Base-by-base conservation (phyloP, 2,329 filamentous ascomycete genomes). In the Aspergillus bombycis region DNA sequence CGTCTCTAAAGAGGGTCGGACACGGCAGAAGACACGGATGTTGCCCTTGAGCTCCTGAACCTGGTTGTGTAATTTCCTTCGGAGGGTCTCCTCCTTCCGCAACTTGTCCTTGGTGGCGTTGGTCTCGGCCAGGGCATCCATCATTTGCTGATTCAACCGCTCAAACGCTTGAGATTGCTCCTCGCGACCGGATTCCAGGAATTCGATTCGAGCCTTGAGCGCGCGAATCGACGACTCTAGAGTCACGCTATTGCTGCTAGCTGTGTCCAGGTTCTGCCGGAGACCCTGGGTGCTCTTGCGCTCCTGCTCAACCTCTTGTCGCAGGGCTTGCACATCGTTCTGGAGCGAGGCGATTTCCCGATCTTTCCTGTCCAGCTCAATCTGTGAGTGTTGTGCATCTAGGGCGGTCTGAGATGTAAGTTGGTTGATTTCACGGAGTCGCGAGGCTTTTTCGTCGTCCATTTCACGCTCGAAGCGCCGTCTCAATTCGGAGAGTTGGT, bases 41-140 rank as follows among this genome's bases (percentile, higher is more conserved):
- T 99, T 99, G 71, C 95, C 95, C 78, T 97, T 97, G 64, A 99
- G 86, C 74, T 99, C 95, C 76, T 99, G 93, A 54, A 99, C 94
- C 77, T 96, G 95, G 79, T 98, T 98, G 82, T 98, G 97, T 0
- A 99, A 85, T 70, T 96, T 94, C 26, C 95, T 88, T 16, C 95
- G 88, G 57, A 97, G 83, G 0, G 92, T 95, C 79, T 99, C 95
- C 75, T 98, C 95, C 72, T 90, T 92, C 66, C 95, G 90, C 32
- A 99, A 83, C 74, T 95, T 97, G 68, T 92, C 88, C 62, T 91
- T 88, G 1, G 91, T 89, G 41, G 87, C 84, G 34, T 91, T 88
- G 1, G 90, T 91, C 23, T 85, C 81, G 16, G 86, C 85, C 28
- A 93, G 79, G 0, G 94, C 93, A 54, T 95, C 90, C 72, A 92